Conservation (phyloP, 2,329 filamentous ascomycete species). For the Pyrenophora seminiperda region DNA sequence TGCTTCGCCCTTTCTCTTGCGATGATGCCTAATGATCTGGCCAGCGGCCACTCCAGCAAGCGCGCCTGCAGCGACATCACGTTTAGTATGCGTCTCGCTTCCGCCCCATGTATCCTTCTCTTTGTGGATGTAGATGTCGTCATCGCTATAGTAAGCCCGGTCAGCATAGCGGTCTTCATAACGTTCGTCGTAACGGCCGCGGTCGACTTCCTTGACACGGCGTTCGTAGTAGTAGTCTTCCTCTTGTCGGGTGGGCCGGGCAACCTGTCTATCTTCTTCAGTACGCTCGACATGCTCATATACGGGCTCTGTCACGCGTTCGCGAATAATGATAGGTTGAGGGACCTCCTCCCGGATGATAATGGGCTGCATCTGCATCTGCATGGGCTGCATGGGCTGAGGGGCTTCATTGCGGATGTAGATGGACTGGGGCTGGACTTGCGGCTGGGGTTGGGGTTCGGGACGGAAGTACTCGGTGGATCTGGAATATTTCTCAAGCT, state of each 20-base stretch:
- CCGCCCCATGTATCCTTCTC: constrained; percentile 54
- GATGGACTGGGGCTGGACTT: constrained; percentile 48
- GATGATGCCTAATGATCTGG: constrained; percentile 63
- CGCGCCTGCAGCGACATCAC: constrained; percentile 67
- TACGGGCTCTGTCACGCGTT: constrained; percentile 56
- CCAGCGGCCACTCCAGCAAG: constrained; percentile 65
- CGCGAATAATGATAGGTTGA: constrained; percentile 55
- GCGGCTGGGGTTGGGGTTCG: constrained; percentile 38
- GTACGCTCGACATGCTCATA: constrained; percentile 66
- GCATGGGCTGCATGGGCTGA: constrained; percentile 58
- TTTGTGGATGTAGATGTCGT: constrained; percentile 65
- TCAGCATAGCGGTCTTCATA: constrained; percentile 48
- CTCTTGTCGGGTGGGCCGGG: constrained; percentile 55
- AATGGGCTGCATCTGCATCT: constrained; percentile 47
- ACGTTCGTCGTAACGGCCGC: constrained; percentile 49
- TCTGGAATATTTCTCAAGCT: constrained; percentile 58
- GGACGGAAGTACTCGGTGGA: constrained; percentile 59
- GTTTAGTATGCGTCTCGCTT: constrained; percentile 56
- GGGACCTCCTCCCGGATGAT: constrained; percentile 50
- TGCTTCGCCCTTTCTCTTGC: constrained; percentile 61
- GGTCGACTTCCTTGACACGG: constrained; percentile 60
- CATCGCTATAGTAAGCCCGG: constrained; percentile 62
- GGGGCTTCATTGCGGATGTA: constrained; percentile 57
- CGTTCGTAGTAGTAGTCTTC: constrained; percentile 68
- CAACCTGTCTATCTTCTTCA: constrained; percentile 58